Evolutionary conservation across 2,329 filamentous ascomycete genomes (phyloP).

Genomic region (Ascochyta clinopodiicola): DNA sequence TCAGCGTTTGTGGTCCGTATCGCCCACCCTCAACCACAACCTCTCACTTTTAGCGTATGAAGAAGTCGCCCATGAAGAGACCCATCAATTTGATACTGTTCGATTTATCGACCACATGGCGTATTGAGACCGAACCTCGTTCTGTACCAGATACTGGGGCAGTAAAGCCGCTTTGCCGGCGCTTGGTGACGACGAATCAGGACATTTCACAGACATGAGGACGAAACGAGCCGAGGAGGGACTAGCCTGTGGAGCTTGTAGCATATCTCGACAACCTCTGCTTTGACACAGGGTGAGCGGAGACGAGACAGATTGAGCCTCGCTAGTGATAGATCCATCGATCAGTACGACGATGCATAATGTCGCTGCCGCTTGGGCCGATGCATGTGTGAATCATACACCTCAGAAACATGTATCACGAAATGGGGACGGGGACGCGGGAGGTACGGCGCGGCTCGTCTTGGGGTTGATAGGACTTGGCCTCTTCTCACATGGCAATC

Average conservation of each 20-base stretch:
- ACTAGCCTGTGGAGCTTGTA: conserved; percentile 29
- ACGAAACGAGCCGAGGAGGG: conserved; percentile 35
- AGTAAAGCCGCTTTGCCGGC: conserved; percentile 31
- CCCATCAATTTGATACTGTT: conserved; percentile 21
- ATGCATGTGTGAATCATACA: conserved; percentile 40
- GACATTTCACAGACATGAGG: conserved; percentile 10
- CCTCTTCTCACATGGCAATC: not conserved
- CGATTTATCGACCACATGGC: conserved; percentile 13
- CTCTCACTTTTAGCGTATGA: conserved; percentile 26
- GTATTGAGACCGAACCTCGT: conserved; percentile 31
- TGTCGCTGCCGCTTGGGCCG: conserved; percentile 33
- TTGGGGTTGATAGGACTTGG: conserved; percentile 2
- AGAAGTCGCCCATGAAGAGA: conserved; percentile 15
- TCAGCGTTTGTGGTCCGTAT: not conserved
- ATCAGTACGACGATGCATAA: conserved; percentile 26
- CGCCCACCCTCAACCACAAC: conserved; percentile 18
- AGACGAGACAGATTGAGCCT: conserved; percentile 25
- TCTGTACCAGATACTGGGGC: conserved; percentile 21
- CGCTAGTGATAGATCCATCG: conserved; percentile 25
- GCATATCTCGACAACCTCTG: conserved; percentile 23
- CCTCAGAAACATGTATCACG: conserved; percentile 35
- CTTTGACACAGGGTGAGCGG: conserved; percentile 31
- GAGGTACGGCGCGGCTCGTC: conserved; percentile 36
- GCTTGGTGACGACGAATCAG: conserved; percentile 29
- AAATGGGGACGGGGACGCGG: conserved; percentile 21